These are phyloP conservation scores for Cutaneotrichosporon cyanovorans DNA, from an alignment of 1,284 basidiomycete species.

Conservation along the genomic window DNA sequence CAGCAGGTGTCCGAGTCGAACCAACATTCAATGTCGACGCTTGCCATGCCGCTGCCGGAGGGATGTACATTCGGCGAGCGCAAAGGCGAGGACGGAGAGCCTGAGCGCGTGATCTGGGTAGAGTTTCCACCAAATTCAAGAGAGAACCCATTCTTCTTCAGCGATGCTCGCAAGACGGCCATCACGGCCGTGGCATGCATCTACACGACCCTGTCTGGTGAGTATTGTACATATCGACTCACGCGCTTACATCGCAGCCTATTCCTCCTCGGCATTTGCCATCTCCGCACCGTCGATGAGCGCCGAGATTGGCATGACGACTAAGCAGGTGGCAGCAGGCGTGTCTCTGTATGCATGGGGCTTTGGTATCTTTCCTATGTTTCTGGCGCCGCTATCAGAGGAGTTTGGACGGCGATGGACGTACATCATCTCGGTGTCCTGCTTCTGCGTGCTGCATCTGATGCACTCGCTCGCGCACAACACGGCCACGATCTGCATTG, in stretches of 20 bases:
- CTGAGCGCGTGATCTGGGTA: conserved; percentile 48
- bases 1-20: not conserved
- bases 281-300: conserved; percentile 57
- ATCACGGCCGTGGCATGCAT: conserved; percentile 57
- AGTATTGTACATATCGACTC: conserved; percentile 11
- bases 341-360: conserved; percentile 55
- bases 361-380: conserved; percentile 61
- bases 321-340: conserved; percentile 56
- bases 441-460: conserved; percentile 57
- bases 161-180: conserved; percentile 51
- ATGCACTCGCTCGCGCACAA: conserved; percentile 46
- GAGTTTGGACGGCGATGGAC: conserved; percentile 66
- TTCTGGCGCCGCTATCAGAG: conserved; percentile 66
- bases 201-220: conserved; percentile 55
- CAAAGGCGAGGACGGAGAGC: conserved; percentile 1
- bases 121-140: conserved; percentile 54
- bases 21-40: no score
- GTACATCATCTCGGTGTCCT: conserved; percentile 55
- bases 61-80: conserved; percentile 10
- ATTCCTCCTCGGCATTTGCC: conserved; percentile 54
- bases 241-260: conserved; percentile 46
- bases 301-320: conserved; percentile 56
- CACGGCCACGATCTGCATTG: conserved; percentile 60
- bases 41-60: not conserved
- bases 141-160: conserved; percentile 56